These are phyloP conservation scores for Lasiodiplodia gonubiensis DNA, from an alignment of 2,329 filamentous ascomycete genomes.

Conservation along the genomic window DNA sequence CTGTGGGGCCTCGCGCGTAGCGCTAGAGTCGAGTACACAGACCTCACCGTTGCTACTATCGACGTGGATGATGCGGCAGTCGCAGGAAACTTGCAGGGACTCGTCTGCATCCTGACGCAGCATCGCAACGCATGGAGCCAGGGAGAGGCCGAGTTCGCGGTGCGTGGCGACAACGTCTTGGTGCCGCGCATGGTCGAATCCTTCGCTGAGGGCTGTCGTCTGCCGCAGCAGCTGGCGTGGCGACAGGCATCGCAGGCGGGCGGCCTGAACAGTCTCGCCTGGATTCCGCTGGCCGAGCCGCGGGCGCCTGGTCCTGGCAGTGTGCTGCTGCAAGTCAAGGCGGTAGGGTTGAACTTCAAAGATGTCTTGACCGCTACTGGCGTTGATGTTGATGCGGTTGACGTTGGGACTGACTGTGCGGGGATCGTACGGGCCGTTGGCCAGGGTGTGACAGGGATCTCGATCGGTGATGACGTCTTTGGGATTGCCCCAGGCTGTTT, in stretches of 20 bases:
- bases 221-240: background rate
- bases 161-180: background rate
- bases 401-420: slow-evolving; percentile 28
- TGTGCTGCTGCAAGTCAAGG: slow-evolving; percentile 34
- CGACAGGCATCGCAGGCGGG: background rate
- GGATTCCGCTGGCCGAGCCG: background rate
- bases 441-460: slow-evolving; percentile 15
- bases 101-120: background rate
- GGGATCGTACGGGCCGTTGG: slow-evolving; percentile 33
- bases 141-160: background rate
- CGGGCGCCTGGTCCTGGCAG: slow-evolving; percentile 31
- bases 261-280: background rate
- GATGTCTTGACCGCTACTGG: slow-evolving; percentile 31
- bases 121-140: background rate
- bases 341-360: slow-evolving; percentile 23
- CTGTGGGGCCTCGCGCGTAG: background rate
- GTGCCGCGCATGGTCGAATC: background rate
- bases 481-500: background rate
- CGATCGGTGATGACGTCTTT: slow-evolving; percentile 27
- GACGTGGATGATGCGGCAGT: background rate
- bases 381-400: slow-evolving; percentile 1
- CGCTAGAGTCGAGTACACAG: background rate
- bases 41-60: background rate
- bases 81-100: background rate
- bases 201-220: background rate